Conservation (phyloP, 768 basidiomycete species). For the Boletus insuetus region DNA sequence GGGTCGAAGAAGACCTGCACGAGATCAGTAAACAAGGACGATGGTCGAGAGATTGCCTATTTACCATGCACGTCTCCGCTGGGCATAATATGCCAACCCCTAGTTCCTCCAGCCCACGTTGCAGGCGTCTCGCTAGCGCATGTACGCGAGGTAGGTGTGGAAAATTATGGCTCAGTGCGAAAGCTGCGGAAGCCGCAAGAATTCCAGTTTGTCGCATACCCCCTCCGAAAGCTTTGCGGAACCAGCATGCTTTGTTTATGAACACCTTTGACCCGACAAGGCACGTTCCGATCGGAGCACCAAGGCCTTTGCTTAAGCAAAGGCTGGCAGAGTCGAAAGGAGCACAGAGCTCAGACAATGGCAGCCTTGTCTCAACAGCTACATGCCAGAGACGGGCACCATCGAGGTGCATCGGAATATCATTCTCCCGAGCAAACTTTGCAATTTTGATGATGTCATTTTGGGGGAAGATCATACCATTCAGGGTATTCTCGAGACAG, state of each 20-base stretch:
- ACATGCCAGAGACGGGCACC: conserved; percentile 97
- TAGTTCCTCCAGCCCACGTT: conserved; percentile 65
- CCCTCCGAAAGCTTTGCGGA: conserved; percentile 93
- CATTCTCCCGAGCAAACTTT: conserved; percentile 63
- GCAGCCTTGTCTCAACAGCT: conserved; percentile 66
- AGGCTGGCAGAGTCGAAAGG: conserved; percentile 92
- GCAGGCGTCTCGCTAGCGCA: conserved; percentile 64
- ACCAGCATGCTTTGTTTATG: conserved; percentile 77
- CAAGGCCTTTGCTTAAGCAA: conserved; percentile 96
- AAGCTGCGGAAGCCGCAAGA: conserved; percentile 80
- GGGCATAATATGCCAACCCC: conserved; percentile 69
- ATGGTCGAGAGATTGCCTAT: conserved; percentile 14
- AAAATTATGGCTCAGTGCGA: conserved; percentile 83
- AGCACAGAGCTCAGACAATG: conserved; percentile 73
- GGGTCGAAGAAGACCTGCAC: conserved; percentile 81
- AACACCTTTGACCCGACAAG: conserved; percentile 79
- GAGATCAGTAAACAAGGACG: not conserved
- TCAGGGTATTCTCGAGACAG: conserved; percentile 90
- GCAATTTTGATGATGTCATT: conserved; percentile 83
- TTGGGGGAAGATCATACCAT: conserved; percentile 90
- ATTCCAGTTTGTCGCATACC: conserved; percentile 93
- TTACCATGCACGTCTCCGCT: conserved; percentile 91
- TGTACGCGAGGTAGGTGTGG: conserved; percentile 74
- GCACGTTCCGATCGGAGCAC: conserved; percentile 82
- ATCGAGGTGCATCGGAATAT: conserved; percentile 84